A percentile compares a stretch with the other conserved stretches of the same genome.
These are phyloP conservation scores for Lentinula detonsa DNA, from an alignment of 768 basidiomycete genomes.

Conservation along the genomic window DNA sequence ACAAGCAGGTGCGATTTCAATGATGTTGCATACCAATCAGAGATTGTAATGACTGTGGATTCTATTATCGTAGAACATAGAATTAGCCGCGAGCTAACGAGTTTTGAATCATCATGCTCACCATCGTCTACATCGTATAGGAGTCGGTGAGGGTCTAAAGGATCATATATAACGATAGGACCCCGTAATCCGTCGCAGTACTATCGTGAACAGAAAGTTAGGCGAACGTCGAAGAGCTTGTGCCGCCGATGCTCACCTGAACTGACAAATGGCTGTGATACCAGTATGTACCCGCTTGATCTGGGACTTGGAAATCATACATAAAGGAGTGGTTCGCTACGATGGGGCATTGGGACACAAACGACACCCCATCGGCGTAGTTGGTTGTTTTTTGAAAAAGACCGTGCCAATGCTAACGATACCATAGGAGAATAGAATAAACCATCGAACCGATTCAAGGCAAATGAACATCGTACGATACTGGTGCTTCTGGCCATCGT, in stretches of 20 bases:
- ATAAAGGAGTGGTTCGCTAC: constrained; percentile 13
- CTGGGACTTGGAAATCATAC: constrained; percentile 14
- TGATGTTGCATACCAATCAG: neutral
- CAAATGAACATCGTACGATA: neutral
- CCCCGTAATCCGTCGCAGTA: constrained; percentile 23
- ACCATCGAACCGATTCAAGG: too few species aligned
- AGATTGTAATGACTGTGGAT: constrained; percentile 12
- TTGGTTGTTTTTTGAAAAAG: constrained; percentile 17
- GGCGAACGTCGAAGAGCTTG: neutral
- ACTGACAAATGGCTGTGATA: constrained; percentile 32
- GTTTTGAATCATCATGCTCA: neutral
- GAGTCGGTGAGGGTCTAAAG: constrained; percentile 30
- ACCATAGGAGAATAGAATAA: neutral
- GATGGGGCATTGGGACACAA: constrained; percentile 23
- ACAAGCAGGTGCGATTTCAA: neutral
- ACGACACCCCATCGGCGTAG: constrained; percentile 15
- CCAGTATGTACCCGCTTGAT: constrained; percentile 33
- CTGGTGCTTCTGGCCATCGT: constrained; percentile 18
- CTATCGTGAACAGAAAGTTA: neutral
- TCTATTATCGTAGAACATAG: neutral
- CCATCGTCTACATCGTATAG: constrained; percentile 43
- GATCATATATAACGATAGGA: constrained; percentile 27
- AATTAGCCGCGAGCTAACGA: neutral
- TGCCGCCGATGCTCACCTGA: constrained; percentile 12
- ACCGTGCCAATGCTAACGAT: constrained; percentile 15